Evolutionary conservation across 768 basidiomycete species (phyloP).

Genomic region (Pleurotus tuber-regium): DNA sequence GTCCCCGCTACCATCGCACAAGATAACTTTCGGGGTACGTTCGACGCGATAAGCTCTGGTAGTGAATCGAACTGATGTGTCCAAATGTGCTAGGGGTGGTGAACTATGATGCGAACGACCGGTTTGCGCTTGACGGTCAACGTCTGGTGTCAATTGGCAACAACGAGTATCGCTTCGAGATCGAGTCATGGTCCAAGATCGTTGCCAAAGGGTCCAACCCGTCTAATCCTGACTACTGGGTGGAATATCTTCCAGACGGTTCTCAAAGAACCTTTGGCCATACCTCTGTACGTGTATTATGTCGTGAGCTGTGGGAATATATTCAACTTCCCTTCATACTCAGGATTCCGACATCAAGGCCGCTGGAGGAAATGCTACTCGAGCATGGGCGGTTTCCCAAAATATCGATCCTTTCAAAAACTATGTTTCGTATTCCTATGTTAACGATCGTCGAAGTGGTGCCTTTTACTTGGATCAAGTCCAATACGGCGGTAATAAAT

Average conservation of each 20-base stretch:
- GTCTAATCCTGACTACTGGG: slow-evolving; percentile 5
- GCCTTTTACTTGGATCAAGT: slow-evolving; percentile 6
- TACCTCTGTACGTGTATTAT: not conserved
- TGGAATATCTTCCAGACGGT: slow-evolving; percentile 4
- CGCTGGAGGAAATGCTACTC: not conserved
- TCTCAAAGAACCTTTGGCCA: slow-evolving; percentile 7
- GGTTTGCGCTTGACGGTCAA: slow-evolving; percentile 6
- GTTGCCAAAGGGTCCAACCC: not conserved
- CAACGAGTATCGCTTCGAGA: slow-evolving; percentile 7
- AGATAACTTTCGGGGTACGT: slow-evolving; percentile 2
- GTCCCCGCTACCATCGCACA: slow-evolving; percentile 7
- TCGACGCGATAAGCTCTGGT: not conserved
- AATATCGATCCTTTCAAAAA: slow-evolving; percentile 6
- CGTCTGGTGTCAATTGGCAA: slow-evolving; percentile 1
- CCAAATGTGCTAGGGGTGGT: not conserved
- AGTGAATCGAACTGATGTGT: not conserved
- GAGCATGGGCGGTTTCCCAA: slow-evolving; percentile 4
- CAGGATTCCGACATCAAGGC: slow-evolving; percentile 8
- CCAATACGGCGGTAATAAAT: slow-evolving; percentile 1
- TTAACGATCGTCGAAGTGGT: not conserved
- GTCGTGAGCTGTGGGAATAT: not conserved
- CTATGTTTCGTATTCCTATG: not conserved
- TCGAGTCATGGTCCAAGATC: slow-evolving; percentile 7
- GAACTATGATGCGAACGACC: slow-evolving; percentile 1
- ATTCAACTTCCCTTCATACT: too few relatives aligned